Conservation (phyloP, 2,329 filamentous ascomycete species). For the Pseudogymnoascus sp. region DNA sequence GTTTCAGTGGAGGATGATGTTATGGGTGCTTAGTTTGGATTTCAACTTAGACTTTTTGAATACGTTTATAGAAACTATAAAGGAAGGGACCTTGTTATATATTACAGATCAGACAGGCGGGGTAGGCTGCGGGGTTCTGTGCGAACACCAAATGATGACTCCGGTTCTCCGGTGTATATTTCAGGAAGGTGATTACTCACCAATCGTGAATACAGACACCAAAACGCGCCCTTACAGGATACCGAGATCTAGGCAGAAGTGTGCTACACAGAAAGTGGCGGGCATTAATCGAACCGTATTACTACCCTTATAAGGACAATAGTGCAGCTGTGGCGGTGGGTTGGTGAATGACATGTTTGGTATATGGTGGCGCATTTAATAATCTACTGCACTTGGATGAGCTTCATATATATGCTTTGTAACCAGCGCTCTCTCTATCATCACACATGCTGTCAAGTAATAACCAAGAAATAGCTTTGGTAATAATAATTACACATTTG, state of each 20-base stretch:
- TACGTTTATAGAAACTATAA: not conserved
- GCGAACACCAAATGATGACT: not conserved
- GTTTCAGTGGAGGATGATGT: not conserved
- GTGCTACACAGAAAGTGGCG: not conserved
- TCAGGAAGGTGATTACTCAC: not conserved
- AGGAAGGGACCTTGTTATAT: not conserved
- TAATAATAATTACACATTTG: constrained; percentile 9
- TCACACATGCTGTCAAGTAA: not conserved
- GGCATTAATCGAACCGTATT: not conserved
- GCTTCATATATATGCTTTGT: not conserved
- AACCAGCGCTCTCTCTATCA: not conserved
- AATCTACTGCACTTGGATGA: not conserved
- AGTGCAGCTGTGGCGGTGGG: not conserved
- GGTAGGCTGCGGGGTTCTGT: not conserved
- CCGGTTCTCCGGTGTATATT: not conserved
- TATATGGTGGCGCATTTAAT: not conserved
- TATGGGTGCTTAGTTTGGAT: not conserved
- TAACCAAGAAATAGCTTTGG: not conserved
- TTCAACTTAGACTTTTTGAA: not conserved
- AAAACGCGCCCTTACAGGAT: not conserved
- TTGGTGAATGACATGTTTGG: not conserved
- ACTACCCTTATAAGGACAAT: not conserved
- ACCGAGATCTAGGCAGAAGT: not conserved
- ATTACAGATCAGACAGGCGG: not conserved
- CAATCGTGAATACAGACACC: not conserved